Conservation (phyloP, 306 rosid species). For the Styphnolobium japonicum region DNA sequence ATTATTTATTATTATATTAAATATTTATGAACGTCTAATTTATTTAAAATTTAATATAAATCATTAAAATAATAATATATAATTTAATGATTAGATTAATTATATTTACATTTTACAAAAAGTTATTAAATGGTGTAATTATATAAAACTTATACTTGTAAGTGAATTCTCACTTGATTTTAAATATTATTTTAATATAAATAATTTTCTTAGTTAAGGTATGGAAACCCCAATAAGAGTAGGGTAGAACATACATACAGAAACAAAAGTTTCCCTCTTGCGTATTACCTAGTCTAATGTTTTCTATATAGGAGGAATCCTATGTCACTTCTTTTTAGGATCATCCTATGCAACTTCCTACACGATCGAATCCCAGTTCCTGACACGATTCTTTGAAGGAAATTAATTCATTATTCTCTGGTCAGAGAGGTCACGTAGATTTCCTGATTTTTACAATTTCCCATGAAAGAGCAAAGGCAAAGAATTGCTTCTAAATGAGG, state of each 20-base stretch:
- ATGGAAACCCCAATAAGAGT: no score
- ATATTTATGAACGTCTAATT: no score
- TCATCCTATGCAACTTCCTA: slow-evolving; percentile 30
- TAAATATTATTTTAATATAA: no score
- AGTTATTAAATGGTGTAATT: no score
- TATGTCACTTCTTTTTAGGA: slow-evolving; percentile 42
- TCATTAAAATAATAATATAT: no score
- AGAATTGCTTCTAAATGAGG: slow-evolving; percentile 73
- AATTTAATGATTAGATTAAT: no score
- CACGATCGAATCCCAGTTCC: slow-evolving; percentile 9
- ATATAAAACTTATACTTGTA: no score
- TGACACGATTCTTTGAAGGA: not conserved
- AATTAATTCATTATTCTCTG: slow-evolving; percentile 22
- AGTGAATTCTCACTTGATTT: no score
- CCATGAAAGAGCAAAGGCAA: slow-evolving; percentile 49
- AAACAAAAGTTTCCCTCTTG: slow-evolving; percentile 21
- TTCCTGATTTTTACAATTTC: slow-evolving; percentile 37
- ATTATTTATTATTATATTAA: no score
- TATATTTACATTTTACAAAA: no score
- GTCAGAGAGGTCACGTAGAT: slow-evolving; percentile 7
- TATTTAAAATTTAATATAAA: no score
- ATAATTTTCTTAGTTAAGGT: no score
- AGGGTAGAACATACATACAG: not conserved
- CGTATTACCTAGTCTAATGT: slow-evolving; percentile 18
- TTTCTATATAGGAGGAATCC: slow-evolving; percentile 22